Evolutionary conservation across 371 early-diverging fungal genomes (phyloP).

Genomic region (Mortierella sp.): DNA sequence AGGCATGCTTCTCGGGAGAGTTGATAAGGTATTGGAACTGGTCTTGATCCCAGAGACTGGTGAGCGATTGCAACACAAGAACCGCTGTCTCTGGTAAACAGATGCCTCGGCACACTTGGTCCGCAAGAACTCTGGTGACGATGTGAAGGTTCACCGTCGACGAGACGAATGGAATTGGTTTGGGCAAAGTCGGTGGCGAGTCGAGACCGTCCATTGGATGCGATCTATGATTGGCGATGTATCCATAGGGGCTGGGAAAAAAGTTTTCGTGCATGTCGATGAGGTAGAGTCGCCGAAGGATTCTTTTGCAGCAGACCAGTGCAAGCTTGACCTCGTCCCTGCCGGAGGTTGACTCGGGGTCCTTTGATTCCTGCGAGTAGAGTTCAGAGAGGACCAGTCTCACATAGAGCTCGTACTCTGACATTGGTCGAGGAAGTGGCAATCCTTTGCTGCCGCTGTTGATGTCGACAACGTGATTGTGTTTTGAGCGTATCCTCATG

Average conservation of each 20-base stretch:
- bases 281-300: slow-evolving; percentile 43
- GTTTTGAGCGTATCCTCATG: background rate
- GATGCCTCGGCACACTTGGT: slow-evolving; percentile 41
- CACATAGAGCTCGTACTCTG: slow-evolving; percentile 34
- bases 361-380: slow-evolving; percentile 13
- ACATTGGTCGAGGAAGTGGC: slow-evolving; percentile 11
- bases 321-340: slow-evolving; percentile 11
- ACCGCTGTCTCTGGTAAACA: slow-evolving; percentile 43
- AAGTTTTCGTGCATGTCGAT: slow-evolving; percentile 11
- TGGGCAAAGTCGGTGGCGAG: background rate
- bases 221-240: background rate
- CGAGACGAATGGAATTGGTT: slow-evolving; percentile 24
- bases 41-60: slow-evolving; percentile 38
- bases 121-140: slow-evolving; percentile 40
- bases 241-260: background rate
- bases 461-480: background rate
- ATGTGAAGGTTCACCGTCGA: slow-evolving; percentile 30
- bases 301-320: slow-evolving; percentile 16
- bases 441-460: background rate
- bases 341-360: background rate
- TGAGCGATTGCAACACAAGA: slow-evolving; percentile 34
- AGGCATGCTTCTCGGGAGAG: slow-evolving; percentile 8
- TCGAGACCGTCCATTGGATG: background rate
- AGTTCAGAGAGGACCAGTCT: slow-evolving; percentile 30
- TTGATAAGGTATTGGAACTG: slow-evolving; percentile 32